Base-by-base conservation (phyloP, 208 protist species). In the Leishmania tarentolae region DNA sequence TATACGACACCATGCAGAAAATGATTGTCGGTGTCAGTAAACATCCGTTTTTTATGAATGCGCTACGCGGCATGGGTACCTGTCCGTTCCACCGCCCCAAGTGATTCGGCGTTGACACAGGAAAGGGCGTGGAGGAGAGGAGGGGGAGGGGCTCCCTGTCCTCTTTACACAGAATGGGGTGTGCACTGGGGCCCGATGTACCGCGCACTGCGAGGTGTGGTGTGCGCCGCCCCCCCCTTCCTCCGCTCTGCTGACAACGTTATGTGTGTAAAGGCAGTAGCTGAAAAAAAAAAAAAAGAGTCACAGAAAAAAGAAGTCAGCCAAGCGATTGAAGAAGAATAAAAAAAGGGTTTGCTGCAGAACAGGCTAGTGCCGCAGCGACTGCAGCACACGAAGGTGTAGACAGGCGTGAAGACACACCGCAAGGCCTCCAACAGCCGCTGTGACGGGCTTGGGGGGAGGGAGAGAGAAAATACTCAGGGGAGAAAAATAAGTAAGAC, bases 221-320 rank as follows among this genome's bases (percentile, higher is more conserved):
- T 1, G 56, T 61, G 56, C 24, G 56, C 24, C 21, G 21, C 53
- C 0, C 50, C 53, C 56, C 24, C 13, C 59, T 28, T 37, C 57
- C 0, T n/a, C 5, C 59, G 7, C 59, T n/a, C n/a, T n/a, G n/a
- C n/a, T n/a, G n/a, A n/a, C n/a, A n/a, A n/a, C 0, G n/a, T 35
- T 8, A 9, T 37, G 9, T 35, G 28, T 2, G n/a, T 17, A 9
- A 65, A 28, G n/a, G 9, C 59, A 65, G n/a, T 2, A n/a, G 31
- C 0, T 7, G 37, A 28, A 1, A 84, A 83, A 84, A 72, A 65
- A 75, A 79, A 42, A 69, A 69, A n/a, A n/a, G n/a, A n/a, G n/a
- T n/a, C n/a, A n/a, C 9, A 42, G 42, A 44, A 5, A 7, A 40
- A 28, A 42, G 31, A 69, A 42, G 15, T 0, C 4, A 24, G 21